A percentile compares a stretch with the other conserved stretches of the same genome.
Conservation (phyloP, 345 rosid genomes). For the Rhodomyrtus tomentosa region DNA sequence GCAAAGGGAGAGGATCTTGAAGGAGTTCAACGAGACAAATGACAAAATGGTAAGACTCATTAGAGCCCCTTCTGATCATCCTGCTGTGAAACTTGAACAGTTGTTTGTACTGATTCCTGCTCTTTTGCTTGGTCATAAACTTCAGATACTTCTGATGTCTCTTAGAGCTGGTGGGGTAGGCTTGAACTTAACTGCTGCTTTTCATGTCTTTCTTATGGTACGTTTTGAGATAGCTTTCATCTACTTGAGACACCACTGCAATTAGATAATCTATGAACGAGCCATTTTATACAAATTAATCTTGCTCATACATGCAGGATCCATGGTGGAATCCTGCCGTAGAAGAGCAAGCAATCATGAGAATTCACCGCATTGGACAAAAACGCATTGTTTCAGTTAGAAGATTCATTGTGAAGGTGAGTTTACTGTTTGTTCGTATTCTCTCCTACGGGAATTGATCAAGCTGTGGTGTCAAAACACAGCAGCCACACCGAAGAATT, state of each 20-base stretch:
- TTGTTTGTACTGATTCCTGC: not conserved
- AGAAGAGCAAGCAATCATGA: conserved; percentile 60
- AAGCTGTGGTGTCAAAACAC: not conserved
- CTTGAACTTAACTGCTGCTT: conserved; percentile 58
- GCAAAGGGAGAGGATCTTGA: conserved; percentile 47
- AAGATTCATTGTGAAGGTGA: conserved; percentile 51
- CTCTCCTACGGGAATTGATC: not conserved
- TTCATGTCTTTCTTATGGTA: conserved; percentile 55
- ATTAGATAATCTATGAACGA: not conserved
- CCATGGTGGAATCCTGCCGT: conserved; percentile 83
- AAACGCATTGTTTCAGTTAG: conserved; percentile 35
- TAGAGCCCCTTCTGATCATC: not conserved
- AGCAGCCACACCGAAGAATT: not conserved
- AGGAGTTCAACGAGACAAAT: conserved; percentile 46
- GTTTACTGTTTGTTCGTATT: not conserved
- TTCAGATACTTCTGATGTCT: conserved; percentile 52
- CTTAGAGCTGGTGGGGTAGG: conserved; percentile 68
- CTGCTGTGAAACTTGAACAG: not conserved
- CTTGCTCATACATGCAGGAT: conserved; percentile 19
- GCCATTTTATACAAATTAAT: not conserved
- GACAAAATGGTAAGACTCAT: conserved; percentile 37
- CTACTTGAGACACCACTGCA: not conserved
- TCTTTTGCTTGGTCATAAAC: not conserved
- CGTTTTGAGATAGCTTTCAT: not conserved
- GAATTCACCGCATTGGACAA: conserved; percentile 59